A percentile compares a stretch with the other conserved stretches of the same genome.
These are phyloP conservation scores for Neurospora sublineolata DNA, from an alignment of 495 filamentous ascomycete genomes.

Conservation along the genomic window DNA sequence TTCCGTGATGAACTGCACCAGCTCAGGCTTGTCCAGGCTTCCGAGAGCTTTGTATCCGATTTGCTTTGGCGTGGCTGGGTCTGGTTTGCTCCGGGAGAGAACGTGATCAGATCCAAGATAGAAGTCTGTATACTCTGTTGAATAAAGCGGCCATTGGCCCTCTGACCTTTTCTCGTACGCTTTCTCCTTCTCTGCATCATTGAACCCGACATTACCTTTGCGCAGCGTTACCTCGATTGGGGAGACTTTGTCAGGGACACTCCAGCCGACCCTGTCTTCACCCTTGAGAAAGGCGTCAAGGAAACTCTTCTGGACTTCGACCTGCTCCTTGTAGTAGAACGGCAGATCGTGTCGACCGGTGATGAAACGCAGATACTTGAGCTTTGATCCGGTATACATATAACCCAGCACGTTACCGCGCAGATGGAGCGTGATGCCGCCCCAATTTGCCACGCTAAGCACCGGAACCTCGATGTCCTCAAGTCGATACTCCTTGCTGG, in stretches of 20 bases:
- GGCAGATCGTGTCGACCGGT: slow-evolving; percentile 59
- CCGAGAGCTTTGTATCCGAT: slow-evolving; percentile 47
- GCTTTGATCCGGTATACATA: slow-evolving; percentile 43
- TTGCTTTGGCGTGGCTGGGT: slow-evolving; percentile 14
- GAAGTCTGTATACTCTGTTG: slow-evolving; percentile 48
- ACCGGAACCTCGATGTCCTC: slow-evolving; percentile 52
- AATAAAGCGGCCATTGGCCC: slow-evolving; percentile 50
- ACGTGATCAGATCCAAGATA: slow-evolving; percentile 34
- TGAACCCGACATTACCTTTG: slow-evolving; percentile 52
- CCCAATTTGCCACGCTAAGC: slow-evolving; percentile 55
- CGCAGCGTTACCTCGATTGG: slow-evolving; percentile 47
- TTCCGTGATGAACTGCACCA: slow-evolving; percentile 41
- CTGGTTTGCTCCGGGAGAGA: slow-evolving; percentile 19
- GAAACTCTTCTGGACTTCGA: slow-evolving; percentile 52
- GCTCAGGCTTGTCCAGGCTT: slow-evolving; percentile 32
- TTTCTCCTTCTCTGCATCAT: slow-evolving; percentile 46
- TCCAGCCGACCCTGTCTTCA: slow-evolving; percentile 50
- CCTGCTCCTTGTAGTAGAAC: slow-evolving; percentile 57
- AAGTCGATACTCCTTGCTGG: slow-evolving; percentile 47
- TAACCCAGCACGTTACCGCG: slow-evolving; percentile 56
- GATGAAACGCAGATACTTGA: slow-evolving; percentile 58
- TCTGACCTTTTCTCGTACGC: slow-evolving; percentile 40
- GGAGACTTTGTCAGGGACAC: slow-evolving; percentile 37
- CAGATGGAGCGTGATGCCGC: slow-evolving; percentile 50
- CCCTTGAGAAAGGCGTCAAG: slow-evolving; percentile 57